Base-by-base conservation (phyloP, 768 basidiomycete genomes). In the Tylopilus rubrobrunneus region DNA sequence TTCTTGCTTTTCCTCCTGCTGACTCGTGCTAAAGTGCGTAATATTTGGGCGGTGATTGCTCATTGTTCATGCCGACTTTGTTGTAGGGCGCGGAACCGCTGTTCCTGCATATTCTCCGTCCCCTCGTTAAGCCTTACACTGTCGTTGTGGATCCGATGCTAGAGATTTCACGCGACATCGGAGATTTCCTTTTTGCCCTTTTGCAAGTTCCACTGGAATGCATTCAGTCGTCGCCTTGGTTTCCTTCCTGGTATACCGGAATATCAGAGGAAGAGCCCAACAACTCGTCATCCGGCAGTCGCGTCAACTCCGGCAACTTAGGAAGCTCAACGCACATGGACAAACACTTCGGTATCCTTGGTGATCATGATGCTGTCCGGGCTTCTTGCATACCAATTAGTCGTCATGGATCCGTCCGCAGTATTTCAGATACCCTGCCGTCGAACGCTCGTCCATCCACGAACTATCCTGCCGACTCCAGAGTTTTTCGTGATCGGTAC, bases 71-170 rank as follows among this genome's bases (percentile, higher is more conserved):
- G 47, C 43, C 65, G 33, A 67, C 47, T 1, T 52, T 59, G 25
- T 25, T 51, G 7, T 60, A 93, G 91, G 89, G 89, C 27, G 88
- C 92, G 28, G 92, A 93, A 70, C 92, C 91, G 7, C 79, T 93
- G 43, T 90, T 82, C 62, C 75, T 93, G 19, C 87, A 93, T 67
- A 69, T 92, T 51, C 78, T 93, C 11, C 87, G 91, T 19, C 91
- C 92, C 15, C 63, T 87, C 31, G 67, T 92, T 61, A 87, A 84
- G 63, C 91, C 91, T 7, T 89, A 93, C 61, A 78, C 80, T 14
- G 60, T 74, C 6, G 78, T 85, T 1, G 70, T 92, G 34, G 91
- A 93, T 63, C 74, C 81, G 15, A 52, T 78, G 12, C 73, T 91
- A 28, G 86, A 89, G 50, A 56, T 87, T 25, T 68, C 76, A 36